A percentile compares a stretch with the other conserved stretches of the same genome.
Conservation (phyloP, 129 eudicot genomes). For the Heracleum sosnowskyi region DNA sequence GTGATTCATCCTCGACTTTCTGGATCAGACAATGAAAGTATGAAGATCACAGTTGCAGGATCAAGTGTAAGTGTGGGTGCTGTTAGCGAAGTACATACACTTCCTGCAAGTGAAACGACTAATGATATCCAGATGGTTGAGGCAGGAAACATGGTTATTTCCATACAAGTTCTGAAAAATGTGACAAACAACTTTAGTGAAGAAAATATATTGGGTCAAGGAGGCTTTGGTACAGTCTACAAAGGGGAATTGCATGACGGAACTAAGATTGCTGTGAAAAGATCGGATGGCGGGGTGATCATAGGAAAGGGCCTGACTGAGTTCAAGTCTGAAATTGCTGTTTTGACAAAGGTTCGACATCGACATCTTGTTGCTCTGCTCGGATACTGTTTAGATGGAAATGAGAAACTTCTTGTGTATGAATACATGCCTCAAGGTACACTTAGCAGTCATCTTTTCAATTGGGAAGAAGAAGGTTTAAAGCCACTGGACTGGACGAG, state of each 20-base stretch:
- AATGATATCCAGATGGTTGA: constrained; percentile 88
- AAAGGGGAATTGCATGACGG: constrained; percentile 97
- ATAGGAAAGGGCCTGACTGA: constrained; percentile 75
- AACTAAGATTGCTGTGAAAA: constrained; percentile 88
- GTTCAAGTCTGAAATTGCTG: constrained; percentile 90
- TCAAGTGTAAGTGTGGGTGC: constrained; percentile 84
- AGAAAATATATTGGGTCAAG: constrained; percentile 76
- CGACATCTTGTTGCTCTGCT: constrained; percentile 91
- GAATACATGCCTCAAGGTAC: constrained; percentile 99
- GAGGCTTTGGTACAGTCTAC: constrained; percentile 96
- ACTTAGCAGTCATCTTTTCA: constrained; percentile 65
- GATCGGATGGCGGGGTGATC: constrained; percentile 84
- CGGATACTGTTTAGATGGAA: constrained; percentile 92
- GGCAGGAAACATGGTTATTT: constrained; percentile 91
- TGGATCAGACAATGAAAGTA: constrained; percentile 77
- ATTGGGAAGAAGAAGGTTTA: constrained; percentile 84
- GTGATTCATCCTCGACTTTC: constrained; percentile 89
- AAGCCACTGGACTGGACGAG: constrained; percentile 86
- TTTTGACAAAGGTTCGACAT: constrained; percentile 87
- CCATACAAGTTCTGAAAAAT: constrained; percentile 80
- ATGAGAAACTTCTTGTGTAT: constrained; percentile 86
- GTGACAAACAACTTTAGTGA: constrained; percentile 80
- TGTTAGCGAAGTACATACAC: constrained; percentile 59
- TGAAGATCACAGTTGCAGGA: constrained; percentile 94
- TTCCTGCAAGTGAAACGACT: constrained; percentile 38